Conservation (phyloP, 2,329 filamentous ascomycete species). For the Alternaria atra region DNA sequence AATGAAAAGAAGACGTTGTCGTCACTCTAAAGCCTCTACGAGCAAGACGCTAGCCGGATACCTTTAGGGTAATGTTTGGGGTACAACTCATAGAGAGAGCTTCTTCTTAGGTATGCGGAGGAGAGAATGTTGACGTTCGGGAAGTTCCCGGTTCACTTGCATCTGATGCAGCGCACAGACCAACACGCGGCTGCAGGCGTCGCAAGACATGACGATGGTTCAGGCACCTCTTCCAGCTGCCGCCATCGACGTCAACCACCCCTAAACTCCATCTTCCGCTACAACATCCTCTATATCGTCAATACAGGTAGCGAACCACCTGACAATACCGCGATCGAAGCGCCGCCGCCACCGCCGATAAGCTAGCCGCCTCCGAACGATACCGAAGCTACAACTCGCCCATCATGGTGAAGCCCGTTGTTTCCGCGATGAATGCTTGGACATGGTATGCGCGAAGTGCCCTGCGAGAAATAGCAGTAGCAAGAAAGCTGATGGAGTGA, state of each 20-base stretch:
- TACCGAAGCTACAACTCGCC: constrained; percentile 23
- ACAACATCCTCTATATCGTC: not conserved
- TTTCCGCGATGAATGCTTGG: constrained; percentile 92
- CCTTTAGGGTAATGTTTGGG: too few relatives aligned
- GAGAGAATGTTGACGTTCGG: not conserved
- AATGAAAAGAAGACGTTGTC: not conserved
- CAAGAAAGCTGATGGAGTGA: constrained; percentile 26
- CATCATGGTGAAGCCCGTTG: constrained; percentile 95
- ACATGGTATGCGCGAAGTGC: constrained; percentile 74
- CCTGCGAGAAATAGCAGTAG: not conserved
- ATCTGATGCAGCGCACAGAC: constrained; percentile 9
- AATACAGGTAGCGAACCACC: not conserved
- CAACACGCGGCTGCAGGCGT: constrained; percentile 11
- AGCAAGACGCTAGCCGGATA: too few relatives aligned
- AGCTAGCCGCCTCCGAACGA: constrained; percentile 22
- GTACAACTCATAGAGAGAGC: too few relatives aligned
- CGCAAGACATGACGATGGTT: constrained; percentile 25
- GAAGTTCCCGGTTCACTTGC: constrained; percentile 1
- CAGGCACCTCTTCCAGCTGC: constrained; percentile 14
- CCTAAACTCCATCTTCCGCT: not conserved
- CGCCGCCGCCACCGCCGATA: constrained; percentile 20
- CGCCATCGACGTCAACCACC: constrained; percentile 12
- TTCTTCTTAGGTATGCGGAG: not conserved
- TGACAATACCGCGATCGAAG: constrained; percentile 4
- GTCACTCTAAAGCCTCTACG: too few relatives aligned